These are phyloP conservation scores for Phytophthora nicotianae DNA, from an alignment of 352 stramenopile species.

Conservation along the genomic window DNA sequence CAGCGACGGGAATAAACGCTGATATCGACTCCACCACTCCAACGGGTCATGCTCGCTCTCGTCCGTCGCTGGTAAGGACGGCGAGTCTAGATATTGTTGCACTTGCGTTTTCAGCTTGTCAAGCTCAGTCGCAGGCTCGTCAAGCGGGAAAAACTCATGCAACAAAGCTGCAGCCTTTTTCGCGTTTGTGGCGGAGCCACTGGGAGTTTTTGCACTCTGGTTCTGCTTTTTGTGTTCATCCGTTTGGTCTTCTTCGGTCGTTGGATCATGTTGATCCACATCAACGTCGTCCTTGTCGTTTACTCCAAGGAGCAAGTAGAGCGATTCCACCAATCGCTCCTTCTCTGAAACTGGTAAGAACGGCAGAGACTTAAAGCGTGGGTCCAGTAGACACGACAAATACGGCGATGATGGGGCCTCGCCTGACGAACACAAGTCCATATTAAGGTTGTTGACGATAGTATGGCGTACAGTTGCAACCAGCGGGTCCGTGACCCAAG, in stretches of 20 bases:
- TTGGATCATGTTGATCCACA: constrained; percentile 15
- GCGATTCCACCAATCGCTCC: constrained; percentile 55
- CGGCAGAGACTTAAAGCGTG: constrained; percentile 74
- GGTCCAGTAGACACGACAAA: constrained; percentile 70
- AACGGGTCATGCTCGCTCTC: constrained; percentile 80
- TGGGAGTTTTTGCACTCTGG: constrained; percentile 24
- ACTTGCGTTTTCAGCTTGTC: constrained; percentile 71
- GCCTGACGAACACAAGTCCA: constrained; percentile 58
- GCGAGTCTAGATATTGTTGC: constrained; percentile 76
- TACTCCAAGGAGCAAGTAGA: constrained; percentile 55
- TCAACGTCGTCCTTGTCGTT: constrained; percentile 43
- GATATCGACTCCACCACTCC: constrained; percentile 83
- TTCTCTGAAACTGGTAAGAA: constrained; percentile 66
- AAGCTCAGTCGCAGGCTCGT: constrained; percentile 56
- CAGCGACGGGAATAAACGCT: constrained; percentile 68
- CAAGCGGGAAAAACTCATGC: constrained; percentile 67
- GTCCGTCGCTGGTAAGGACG: constrained; percentile 64
- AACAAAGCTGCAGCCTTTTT: constrained; percentile 43
- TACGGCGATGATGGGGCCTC: constrained; percentile 62
- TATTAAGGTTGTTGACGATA: constrained; percentile 54
- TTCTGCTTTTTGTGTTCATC: constrained; percentile 36
- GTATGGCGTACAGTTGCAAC: constrained; percentile 65
- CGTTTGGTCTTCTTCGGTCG: constrained; percentile 15
- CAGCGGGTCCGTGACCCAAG: constrained; percentile 68
- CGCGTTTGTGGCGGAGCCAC: not conserved